Percentiles rank a stretch among this genome's conserved stretches.
phyloP scores from a whole-genome alignment of 495 filamentous ascomycete species.

The Rhypophila decipiens region DNA sequence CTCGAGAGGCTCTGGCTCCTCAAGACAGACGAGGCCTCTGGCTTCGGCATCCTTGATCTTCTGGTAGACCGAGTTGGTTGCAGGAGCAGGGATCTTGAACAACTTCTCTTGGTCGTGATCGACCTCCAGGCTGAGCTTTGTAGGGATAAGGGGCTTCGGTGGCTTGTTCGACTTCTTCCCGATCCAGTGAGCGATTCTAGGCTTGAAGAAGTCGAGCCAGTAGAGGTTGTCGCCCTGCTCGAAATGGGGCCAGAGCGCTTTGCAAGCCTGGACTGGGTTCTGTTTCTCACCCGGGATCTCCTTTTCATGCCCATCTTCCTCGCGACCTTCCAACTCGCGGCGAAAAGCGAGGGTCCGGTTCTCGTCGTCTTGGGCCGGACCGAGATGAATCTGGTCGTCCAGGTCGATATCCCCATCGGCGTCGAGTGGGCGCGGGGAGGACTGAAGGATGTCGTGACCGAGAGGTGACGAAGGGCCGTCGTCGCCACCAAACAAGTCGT shows the following conservation, averaged over 20 bases:
- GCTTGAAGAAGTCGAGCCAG: conserved; percentile 69
- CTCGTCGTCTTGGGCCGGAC: conserved; percentile 7
- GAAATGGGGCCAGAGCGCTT: conserved; percentile 64
- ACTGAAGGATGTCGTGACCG: conserved; percentile 13
- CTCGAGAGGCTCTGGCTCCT: conserved; percentile 40
- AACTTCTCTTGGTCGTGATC: conserved; percentile 70
- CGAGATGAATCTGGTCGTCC: conserved; percentile 23
- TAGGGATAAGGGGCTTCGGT: conserved; percentile 75
- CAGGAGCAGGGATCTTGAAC: conserved; percentile 61
- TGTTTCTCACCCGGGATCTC: conserved; percentile 53
- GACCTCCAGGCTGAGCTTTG: conserved; percentile 80
- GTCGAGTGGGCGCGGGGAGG: conserved; percentile 30
- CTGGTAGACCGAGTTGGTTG: conserved; percentile 38
- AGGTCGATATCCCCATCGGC: conserved; percentile 10
- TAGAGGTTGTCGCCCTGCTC: conserved; percentile 55
- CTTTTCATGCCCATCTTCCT: conserved; percentile 37
- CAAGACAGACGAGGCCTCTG: conserved; percentile 52
- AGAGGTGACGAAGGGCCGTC: conserved; percentile 28
- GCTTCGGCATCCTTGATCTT: conserved; percentile 50
- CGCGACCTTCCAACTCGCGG: conserved; percentile 29
- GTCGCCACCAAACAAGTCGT: conserved; percentile 44
- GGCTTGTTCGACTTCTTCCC: conserved; percentile 64
- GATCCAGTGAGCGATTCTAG: conserved; percentile 63
- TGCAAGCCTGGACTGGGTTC: conserved; percentile 60
- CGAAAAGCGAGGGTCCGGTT: conserved; percentile 35